Base-by-base conservation (phyloP, 768 basidiomycete genomes). In the Phylloporus arenicola region DNA sequence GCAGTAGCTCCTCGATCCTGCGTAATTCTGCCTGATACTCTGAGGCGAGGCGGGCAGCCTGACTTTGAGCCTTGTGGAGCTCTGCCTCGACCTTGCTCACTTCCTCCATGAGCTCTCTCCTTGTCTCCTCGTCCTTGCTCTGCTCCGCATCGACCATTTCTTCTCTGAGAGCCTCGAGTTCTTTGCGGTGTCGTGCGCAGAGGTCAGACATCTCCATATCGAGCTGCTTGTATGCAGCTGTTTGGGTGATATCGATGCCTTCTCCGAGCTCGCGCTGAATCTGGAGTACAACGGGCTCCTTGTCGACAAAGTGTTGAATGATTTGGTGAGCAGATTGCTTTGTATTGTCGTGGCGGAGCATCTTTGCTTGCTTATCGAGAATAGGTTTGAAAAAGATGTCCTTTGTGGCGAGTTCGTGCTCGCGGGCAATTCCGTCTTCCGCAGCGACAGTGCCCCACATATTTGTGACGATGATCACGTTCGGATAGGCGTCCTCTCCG, bases 231-330 rank as follows among this genome's bases (percentile, higher is more conserved):
- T 74, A 80, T 6, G 81, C 82, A 1, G 69, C 68, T 0, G 83
- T 82, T 53, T 83, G 68, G n/a, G 73, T 68, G 33, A 83, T 73
- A 27, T 75, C 70, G 35, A 74, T 67, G 7, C 72, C 67, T 45
- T 75, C 69, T 29, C 74, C 74, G 13, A 82, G 66, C 53, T 84
- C 82, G 8, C 68, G 62, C 57, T 83, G 82, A 34, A 84, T 81
- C 25, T 70, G 74, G 8, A 83, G 68, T 0, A 74, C 65, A 3
- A 71, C 53, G 0, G 80, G 73, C 4, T 63, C 59, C 30, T 72
- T 75, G 38, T 63, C 56, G 11, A 79, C 51, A 22, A 83, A 60
- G 7, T 63, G 57, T 9, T 70, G 68, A 0, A 83, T 54, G 53
- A 83, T 77, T 2, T 47, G 60, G 30, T 72, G 72, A 17, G 76